Percentiles rank a stretch among this genome's conserved stretches.
Evolutionary conservation across 768 basidiomycete genomes (phyloP).

Genomic region (Tricholoma sp.): DNA sequence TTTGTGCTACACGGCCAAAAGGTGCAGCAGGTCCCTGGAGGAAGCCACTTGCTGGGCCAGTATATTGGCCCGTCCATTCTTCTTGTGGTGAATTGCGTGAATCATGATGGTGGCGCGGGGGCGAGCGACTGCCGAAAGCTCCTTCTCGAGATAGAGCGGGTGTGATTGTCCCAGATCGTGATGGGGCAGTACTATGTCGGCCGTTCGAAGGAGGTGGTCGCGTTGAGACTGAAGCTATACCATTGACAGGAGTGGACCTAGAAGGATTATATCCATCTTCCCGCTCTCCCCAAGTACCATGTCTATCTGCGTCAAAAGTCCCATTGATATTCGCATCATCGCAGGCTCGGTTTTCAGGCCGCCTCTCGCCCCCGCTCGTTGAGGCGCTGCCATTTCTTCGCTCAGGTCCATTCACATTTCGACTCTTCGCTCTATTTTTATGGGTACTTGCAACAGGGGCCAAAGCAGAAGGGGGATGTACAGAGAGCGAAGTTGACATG

Average conservation of each 20-base stretch:
- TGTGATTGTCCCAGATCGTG: conserved; percentile 18
- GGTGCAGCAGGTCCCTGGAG: conserved; percentile 37
- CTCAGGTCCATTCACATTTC: conserved; percentile 30
- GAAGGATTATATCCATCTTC: conserved; percentile 10
- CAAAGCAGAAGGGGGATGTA: conserved; percentile 18
- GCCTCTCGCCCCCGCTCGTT: conserved; percentile 8
- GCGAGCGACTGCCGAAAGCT: conserved; percentile 5
- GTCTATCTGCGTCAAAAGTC: conserved; percentile 1
- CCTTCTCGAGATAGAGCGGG: conserved; percentile 17
- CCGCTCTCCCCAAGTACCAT: conserved; percentile 12
- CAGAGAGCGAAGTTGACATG: conserved; percentile 14
- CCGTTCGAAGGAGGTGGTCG: conserved; percentile 21
- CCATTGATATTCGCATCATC: not conserved
- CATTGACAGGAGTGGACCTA: conserved; percentile 9
- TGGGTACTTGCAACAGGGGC: conserved; percentile 16
- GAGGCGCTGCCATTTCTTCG: conserved; percentile 18
- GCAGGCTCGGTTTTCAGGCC: conserved; percentile 2
- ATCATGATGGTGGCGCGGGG: conserved; percentile 13
- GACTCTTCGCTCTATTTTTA: conserved; percentile 32
- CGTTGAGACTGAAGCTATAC: conserved; percentile 18
- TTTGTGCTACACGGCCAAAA: conserved; percentile 37
- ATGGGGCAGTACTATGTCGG: conserved; percentile 11
- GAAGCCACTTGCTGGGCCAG: conserved; percentile 48
- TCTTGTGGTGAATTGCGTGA: conserved; percentile 15
- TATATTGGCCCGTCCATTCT: conserved; percentile 33